A percentile compares a stretch with the other conserved stretches of the same genome.
phyloP scores from a whole-genome alignment of 148 eudicot genomes.

The Amaranthus palmeri region DNA sequence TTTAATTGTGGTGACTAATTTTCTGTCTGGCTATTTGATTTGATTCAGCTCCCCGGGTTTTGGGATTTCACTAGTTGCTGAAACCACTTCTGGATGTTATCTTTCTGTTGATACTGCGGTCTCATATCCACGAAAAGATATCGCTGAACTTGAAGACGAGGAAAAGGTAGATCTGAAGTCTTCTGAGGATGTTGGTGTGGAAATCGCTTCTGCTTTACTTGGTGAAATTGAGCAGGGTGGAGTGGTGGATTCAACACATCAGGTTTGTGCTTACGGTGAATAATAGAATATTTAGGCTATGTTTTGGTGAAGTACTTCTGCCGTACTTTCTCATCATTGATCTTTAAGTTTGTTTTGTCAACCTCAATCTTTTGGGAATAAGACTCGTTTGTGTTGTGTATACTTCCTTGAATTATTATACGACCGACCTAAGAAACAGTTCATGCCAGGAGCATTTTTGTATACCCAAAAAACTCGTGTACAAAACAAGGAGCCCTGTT shows the following conservation, averaged over 20 bases:
- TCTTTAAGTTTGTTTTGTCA: background rate
- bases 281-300: background rate
- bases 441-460: too few relatives aligned
- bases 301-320: too few relatives aligned
- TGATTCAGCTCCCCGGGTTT: constrained; percentile 83
- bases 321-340: too few relatives aligned
- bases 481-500: too few relatives aligned
- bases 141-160: constrained; percentile 42
- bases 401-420: background rate
- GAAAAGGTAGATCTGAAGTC: constrained; percentile 47
- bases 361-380: too few relatives aligned
- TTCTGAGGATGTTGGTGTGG: constrained; percentile 67
- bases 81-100: constrained; percentile 78
- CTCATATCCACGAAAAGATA: constrained; percentile 46
- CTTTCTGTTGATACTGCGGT: constrained; percentile 79
- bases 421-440: too few relatives aligned
- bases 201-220: constrained; percentile 62
- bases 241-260: constrained; percentile 92
- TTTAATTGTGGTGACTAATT: constrained; percentile 3
- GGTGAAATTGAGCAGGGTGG: constrained; percentile 89
- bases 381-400: background rate
- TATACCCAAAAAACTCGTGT: too few relatives aligned
- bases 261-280: constrained; percentile 42
- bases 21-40: constrained; percentile 4
- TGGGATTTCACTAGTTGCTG: constrained; percentile 81